Percentiles rank a stretch among this genome's conserved stretches.
phyloP scores from a whole-genome alignment of 805 yeast species.

The Lachancea waltii region DNA sequence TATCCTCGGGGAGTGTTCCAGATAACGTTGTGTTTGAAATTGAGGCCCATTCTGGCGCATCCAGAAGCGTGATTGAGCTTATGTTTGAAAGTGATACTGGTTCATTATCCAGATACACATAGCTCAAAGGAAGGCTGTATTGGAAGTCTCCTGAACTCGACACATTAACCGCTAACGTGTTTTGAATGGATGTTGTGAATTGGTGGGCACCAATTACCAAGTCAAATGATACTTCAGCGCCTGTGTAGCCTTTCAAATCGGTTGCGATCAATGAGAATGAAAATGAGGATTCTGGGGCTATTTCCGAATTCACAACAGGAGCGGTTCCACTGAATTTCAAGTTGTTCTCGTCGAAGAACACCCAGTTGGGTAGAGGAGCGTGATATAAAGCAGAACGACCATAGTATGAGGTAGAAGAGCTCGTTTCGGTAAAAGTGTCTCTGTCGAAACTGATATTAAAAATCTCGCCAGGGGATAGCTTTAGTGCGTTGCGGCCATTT shows the following conservation, averaged over 20 bases:
- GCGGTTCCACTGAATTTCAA: slow-evolving; percentile 80
- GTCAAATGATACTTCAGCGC: slow-evolving; percentile 61
- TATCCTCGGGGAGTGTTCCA: slow-evolving; percentile 52
- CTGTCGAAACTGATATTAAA: slow-evolving; percentile 61
- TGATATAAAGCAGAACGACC: slow-evolving; percentile 70
- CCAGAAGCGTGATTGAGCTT: slow-evolving; percentile 41
- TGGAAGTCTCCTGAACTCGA: slow-evolving; percentile 52
- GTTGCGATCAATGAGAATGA: slow-evolving; percentile 71
- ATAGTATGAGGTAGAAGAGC: slow-evolving; percentile 55
- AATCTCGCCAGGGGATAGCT: slow-evolving; percentile 59
- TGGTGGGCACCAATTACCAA: slow-evolving; percentile 85
- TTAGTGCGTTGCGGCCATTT: slow-evolving; percentile 68
- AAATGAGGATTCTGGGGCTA: slow-evolving; percentile 80
- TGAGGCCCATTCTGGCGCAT: slow-evolving; percentile 57
- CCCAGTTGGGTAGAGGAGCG: slow-evolving; percentile 90
- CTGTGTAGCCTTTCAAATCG: slow-evolving; percentile 68
- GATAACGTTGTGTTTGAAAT: slow-evolving; percentile 40
- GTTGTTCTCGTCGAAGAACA: slow-evolving; percentile 53
- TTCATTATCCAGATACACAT: slow-evolving; percentile 58
- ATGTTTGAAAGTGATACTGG: slow-evolving; percentile 46
- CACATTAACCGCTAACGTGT: slow-evolving; percentile 55
- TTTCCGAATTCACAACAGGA: slow-evolving; percentile 75
- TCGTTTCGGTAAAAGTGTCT: slow-evolving; percentile 47
- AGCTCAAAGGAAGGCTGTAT: slow-evolving; percentile 54
- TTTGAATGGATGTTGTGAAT: slow-evolving; percentile 58